Evolutionary conservation across 2,329 filamentous ascomycete genomes (phyloP).

Genomic region (Hawksworthiomyces lignivorus): DNA sequence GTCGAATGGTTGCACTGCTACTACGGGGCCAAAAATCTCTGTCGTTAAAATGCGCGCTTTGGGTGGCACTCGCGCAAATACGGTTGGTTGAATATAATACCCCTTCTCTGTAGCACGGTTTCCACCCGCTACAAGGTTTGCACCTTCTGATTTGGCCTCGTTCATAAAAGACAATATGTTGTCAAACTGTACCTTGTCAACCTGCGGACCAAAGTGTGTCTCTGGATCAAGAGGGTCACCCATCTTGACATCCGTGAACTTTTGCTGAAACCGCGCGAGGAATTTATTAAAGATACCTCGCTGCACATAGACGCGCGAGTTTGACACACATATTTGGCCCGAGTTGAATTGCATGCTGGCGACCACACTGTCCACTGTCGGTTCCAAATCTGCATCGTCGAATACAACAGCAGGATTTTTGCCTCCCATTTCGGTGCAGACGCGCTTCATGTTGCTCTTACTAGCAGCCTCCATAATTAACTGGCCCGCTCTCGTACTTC

Average conservation of each 20-base stretch:
- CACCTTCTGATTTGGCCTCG: slow-evolving; percentile 19
- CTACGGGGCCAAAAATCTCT: slow-evolving; percentile 46
- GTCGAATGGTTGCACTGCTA: slow-evolving; percentile 40
- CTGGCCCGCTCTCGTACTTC: slow-evolving; percentile 48
- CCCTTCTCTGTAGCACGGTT: slow-evolving; percentile 13
- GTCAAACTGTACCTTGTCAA: slow-evolving; percentile 32
- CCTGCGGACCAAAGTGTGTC: slow-evolving; percentile 9
- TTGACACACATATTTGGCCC: slow-evolving; percentile 40
- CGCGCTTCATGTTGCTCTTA: slow-evolving; percentile 51
- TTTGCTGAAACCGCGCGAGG: background rate
- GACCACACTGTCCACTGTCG: slow-evolving; percentile 44
- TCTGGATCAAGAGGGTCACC: background rate
- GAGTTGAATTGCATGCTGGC: slow-evolving; percentile 29
- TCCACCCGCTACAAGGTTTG: background rate
- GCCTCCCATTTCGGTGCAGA: slow-evolving; percentile 50
- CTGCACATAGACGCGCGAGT: slow-evolving; percentile 35
- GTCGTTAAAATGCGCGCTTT: slow-evolving; percentile 33
- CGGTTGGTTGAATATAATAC: slow-evolving; percentile 27
- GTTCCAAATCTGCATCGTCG: slow-evolving; percentile 47
- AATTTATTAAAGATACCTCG: slow-evolving; percentile 23
- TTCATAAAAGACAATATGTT: slow-evolving; percentile 27
- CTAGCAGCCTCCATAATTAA: slow-evolving; percentile 53
- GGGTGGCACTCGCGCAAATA: slow-evolving; percentile 27
- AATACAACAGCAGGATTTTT: slow-evolving; percentile 53
- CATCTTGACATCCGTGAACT: slow-evolving; percentile 23